phyloP scores from a whole-genome alignment of 2,329 filamentous ascomycete genomes.

The Pyrenochaeta sp. region DNA sequence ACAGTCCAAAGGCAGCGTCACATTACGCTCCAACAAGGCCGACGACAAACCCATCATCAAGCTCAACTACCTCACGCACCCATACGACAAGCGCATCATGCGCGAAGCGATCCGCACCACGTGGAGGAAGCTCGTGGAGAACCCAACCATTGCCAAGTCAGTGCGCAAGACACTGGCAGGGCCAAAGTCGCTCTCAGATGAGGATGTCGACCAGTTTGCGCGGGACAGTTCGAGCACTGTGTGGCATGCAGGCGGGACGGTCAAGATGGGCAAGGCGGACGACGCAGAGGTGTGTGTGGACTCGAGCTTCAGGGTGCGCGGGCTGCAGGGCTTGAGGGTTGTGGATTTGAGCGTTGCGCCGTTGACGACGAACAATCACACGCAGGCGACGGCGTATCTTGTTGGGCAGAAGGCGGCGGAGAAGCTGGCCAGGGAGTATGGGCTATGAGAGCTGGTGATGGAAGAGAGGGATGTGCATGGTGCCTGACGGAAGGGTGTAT shows the following conservation, averaged over 20 bases:
- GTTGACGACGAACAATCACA: constrained; percentile 46
- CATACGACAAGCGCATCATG: constrained; percentile 59
- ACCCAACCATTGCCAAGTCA: constrained; percentile 60
- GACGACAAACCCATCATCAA: constrained; percentile 62
- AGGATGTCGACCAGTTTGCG: constrained; percentile 58
- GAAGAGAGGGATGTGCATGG: background rate
- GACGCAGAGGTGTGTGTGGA: constrained; percentile 50
- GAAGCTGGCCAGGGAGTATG: constrained; percentile 41
- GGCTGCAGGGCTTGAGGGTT: constrained; percentile 49
- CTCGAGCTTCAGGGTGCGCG: constrained; percentile 46
- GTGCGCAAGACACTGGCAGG: constrained; percentile 58
- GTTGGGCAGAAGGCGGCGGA: constrained; percentile 46
- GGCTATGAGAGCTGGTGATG: constrained; percentile 13
- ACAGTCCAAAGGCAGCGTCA: constrained; percentile 62
- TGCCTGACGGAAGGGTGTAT: too few relatives aligned
- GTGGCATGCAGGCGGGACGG: constrained; percentile 50
- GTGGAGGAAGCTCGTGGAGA: constrained; percentile 53
- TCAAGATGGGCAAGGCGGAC: constrained; percentile 47
- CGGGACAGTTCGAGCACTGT: constrained; percentile 40
- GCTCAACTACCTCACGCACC: constrained; percentile 61
- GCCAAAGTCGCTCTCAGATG: constrained; percentile 54
- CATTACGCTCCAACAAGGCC: constrained; percentile 63
- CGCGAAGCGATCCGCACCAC: constrained; percentile 48
- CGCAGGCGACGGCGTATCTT: constrained; percentile 46
- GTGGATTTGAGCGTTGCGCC: constrained; percentile 50